Conservation (phyloP, 2,329 filamentous ascomycete genomes). For the Pleurostoma richardsiae region DNA sequence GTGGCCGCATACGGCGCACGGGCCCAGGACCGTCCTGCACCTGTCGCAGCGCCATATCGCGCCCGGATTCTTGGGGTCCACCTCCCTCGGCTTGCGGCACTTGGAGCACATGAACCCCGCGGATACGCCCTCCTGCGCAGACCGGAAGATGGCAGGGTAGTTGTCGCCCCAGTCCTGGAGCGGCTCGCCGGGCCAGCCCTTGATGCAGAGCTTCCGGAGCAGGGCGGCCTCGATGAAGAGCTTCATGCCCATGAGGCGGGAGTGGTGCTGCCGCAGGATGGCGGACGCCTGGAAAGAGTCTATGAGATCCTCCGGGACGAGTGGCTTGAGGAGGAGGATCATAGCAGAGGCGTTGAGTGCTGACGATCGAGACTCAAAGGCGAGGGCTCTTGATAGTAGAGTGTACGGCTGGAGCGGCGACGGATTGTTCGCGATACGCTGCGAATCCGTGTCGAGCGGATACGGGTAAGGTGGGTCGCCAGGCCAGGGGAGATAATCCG, state of each 20-base stretch:
- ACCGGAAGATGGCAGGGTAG: slow-evolving; percentile 48
- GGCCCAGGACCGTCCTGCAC: slow-evolving; percentile 46
- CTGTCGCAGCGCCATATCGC: slow-evolving; percentile 55
- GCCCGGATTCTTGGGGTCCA: slow-evolving; percentile 28
- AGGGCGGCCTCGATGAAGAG: slow-evolving; percentile 57
- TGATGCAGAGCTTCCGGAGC: slow-evolving; percentile 55
- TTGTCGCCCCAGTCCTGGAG: slow-evolving; percentile 48
- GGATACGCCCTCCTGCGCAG: slow-evolving; percentile 49
- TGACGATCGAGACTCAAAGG: slow-evolving; percentile 51
- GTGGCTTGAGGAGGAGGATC: slow-evolving; percentile 52
- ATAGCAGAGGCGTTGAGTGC: slow-evolving; percentile 57
- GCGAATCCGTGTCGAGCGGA: slow-evolving; percentile 19
- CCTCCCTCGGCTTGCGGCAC: slow-evolving; percentile 52
- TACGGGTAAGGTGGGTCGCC: slow-evolving; percentile 52
- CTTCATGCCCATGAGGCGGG: slow-evolving; percentile 52
- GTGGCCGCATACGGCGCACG: slow-evolving; percentile 56
- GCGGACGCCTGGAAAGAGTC: slow-evolving; percentile 50
- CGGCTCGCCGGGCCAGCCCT: slow-evolving; percentile 46
- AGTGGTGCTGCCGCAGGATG: slow-evolving; percentile 55
- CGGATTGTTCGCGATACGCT: background rate
- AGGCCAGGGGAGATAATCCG: slow-evolving; percentile 55
- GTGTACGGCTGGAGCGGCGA: slow-evolving; percentile 50
- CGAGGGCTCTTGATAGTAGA: slow-evolving; percentile 46
- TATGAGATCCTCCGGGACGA: slow-evolving; percentile 50
- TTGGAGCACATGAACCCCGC: slow-evolving; percentile 48